A percentile compares a stretch with the other conserved stretches of the same genome.
These are phyloP conservation scores for Boehmeria nivea DNA, from an alignment of 306 rosid species.

Conservation along the genomic window DNA sequence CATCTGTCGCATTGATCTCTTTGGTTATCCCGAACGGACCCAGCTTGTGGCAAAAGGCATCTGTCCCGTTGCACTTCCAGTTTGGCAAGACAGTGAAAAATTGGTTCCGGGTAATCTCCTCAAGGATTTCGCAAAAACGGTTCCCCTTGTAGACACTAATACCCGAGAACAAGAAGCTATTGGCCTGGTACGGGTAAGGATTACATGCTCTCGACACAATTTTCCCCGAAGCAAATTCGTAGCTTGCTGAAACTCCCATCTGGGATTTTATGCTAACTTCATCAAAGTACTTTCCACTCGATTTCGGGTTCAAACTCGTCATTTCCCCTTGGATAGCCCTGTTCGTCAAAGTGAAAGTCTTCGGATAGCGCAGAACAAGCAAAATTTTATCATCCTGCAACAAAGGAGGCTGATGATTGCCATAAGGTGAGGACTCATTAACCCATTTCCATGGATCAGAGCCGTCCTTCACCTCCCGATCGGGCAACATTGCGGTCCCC, in stretches of 20 bases:
- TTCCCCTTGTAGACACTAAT: constrained; percentile 46
- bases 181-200: constrained; percentile 64
- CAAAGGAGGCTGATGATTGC: constrained; percentile 37
- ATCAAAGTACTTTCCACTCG: constrained; percentile 70
- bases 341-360: constrained; percentile 51
- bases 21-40: constrained; percentile 65
- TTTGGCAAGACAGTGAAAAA: constrained; percentile 69
- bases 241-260: constrained; percentile 46
- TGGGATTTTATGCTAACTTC: constrained; percentile 60
- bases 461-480: constrained; percentile 46
- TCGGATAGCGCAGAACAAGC: constrained; percentile 66
- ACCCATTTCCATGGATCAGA: constrained; percentile 74
- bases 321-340: constrained; percentile 66
- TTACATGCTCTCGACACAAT: constrained; percentile 64
- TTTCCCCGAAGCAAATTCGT: constrained; percentile 42
- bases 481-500: constrained; percentile 71
- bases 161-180: constrained; percentile 31
- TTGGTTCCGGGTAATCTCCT: constrained; percentile 54
- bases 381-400: constrained; percentile 72
- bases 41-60: constrained; percentile 66
- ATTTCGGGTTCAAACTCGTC: constrained; percentile 64
- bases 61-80: constrained; percentile 68
- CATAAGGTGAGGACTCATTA: constrained; percentile 33
- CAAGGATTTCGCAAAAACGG: constrained; percentile 60
- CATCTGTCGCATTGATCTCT: constrained; percentile 63